A percentile compares a stretch with the other conserved stretches of the same genome.
Conservation (phyloP, 306 rosid genomes). For the Medicago ruthenica region DNA sequence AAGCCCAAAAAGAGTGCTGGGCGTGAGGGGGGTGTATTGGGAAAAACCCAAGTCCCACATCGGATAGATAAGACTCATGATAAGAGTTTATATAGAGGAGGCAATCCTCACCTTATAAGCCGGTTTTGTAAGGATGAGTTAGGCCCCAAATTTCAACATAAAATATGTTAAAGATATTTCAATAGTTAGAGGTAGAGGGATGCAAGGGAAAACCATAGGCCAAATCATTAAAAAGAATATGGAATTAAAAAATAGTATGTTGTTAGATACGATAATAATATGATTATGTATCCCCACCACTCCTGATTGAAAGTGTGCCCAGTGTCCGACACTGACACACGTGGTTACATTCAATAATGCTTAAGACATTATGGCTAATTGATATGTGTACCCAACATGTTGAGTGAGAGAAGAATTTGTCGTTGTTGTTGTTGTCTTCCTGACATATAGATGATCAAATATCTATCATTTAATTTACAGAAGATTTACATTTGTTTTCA, state of each 20-base stretch:
- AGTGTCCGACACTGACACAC: neutral
- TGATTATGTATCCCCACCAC: neutral
- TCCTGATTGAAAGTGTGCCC: neutral
- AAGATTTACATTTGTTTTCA: constrained; percentile 32
- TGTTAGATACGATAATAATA: too few species aligned
- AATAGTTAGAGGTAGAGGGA: neutral
- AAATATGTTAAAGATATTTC: neutral
- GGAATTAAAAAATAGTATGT: too few species aligned
- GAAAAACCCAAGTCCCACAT: too few species aligned
- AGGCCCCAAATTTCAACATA: too few species aligned
- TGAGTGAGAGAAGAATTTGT: neutral
- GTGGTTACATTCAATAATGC: neutral
- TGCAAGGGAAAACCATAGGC: neutral
- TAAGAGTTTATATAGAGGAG: too few species aligned
- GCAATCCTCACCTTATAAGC: too few species aligned
- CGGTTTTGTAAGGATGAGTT: too few species aligned
- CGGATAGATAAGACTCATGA: too few species aligned
- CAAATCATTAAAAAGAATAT: neutral
- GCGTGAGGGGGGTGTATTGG: too few species aligned
- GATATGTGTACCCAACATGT: neutral
- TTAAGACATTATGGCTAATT: neutral
- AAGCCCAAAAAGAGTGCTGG: too few species aligned
- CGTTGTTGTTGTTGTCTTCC: neutral
- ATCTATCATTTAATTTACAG: constrained; percentile 8
- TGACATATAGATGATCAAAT: constrained; percentile 24